Percentiles rank a stretch among this genome's conserved stretches.
Conservation (phyloP, 768 basidiomycete species). For the Trametes maxima region DNA sequence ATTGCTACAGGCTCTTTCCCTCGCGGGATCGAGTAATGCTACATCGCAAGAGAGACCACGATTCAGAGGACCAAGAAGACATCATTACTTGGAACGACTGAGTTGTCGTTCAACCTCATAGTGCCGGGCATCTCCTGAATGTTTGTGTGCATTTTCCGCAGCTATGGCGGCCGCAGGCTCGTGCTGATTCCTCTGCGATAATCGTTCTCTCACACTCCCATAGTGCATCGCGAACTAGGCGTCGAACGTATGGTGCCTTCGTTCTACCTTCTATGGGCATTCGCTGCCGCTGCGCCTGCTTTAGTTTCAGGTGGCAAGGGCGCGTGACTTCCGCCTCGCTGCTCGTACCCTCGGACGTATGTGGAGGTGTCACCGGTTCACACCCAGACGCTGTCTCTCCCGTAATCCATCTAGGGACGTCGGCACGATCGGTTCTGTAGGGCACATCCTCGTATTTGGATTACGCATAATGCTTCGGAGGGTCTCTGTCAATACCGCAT, state of each 20-base stretch:
- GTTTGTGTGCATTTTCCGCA: not conserved
- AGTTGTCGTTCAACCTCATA: not conserved
- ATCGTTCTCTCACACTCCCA: not conserved
- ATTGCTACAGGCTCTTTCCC: constrained; percentile 74
- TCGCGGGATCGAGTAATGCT: constrained; percentile 66
- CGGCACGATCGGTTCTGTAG: no score
- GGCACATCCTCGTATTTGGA: no score
- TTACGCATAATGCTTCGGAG: no score
- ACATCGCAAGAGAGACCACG: constrained; percentile 77
- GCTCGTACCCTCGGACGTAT: no score
- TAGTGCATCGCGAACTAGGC: not conserved
- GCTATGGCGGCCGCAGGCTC: not conserved
- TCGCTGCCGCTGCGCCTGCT: not conserved
- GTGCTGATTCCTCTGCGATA: not conserved
- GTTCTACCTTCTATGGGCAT: not conserved
- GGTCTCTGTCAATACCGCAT: no score
- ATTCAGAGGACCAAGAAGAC: constrained; percentile 50
- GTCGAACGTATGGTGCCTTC: not conserved
- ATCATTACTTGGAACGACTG: constrained; percentile 78
- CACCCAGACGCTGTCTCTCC: no score
- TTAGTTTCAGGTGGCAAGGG: not conserved
- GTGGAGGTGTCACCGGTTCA: no score
- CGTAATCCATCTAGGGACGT: no score
- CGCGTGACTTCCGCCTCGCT: no score
- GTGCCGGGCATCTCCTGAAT: not conserved